Evolutionary conservation across 768 basidiomycete species (phyloP), one percentile per base, ranked within the genome.

Genomic region (Amanita exitialis): DNA sequence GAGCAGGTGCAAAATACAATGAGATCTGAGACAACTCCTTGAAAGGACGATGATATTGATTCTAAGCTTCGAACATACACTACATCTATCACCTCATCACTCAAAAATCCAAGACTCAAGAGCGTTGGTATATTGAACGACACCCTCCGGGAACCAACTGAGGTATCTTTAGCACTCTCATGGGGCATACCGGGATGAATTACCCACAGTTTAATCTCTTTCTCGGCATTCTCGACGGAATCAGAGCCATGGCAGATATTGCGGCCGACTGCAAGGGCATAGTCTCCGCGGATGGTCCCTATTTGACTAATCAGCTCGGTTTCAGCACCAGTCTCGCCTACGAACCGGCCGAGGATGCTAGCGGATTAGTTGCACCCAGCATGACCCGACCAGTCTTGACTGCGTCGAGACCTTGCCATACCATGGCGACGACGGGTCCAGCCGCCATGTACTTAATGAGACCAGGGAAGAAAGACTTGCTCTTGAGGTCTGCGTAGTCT

Each of bases 261-360:
- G 62, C 91, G 90, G 53, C 93, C 95, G 59, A 93, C 86, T 59
- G 92, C 90, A 60, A 98, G 85, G 60, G 83, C 86, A 70, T 78
- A 96, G 74, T 96, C 93, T 53, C 92, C 94, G 68, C 94, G 91
- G 75, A 97, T 97, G 56, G 93, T 88, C 54, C 91, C 90, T 90
- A 34, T 41, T 44, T 41, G 49, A 47, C 25, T 25, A 30, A 55
- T 56, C 49, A 55, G 52, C 21, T 23, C 30, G 28, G 38, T 28
- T 48, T 8, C 37, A 21, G 48, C 35, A 53, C 18, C 43, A n/a
- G 54, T 18, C 41, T 15, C 15, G 21, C 38, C 35, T 36, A 68
- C 82, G 54, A 57, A 87, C 94, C 95, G 57, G 88, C 78, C 56
- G 80, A 72, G 56, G 95, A 97, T 35, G 77, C 77, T 56, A 97